phyloP scores from a whole-genome alignment of 2,329 filamentous ascomycete genomes.

The Epichloe festucae region DNA sequence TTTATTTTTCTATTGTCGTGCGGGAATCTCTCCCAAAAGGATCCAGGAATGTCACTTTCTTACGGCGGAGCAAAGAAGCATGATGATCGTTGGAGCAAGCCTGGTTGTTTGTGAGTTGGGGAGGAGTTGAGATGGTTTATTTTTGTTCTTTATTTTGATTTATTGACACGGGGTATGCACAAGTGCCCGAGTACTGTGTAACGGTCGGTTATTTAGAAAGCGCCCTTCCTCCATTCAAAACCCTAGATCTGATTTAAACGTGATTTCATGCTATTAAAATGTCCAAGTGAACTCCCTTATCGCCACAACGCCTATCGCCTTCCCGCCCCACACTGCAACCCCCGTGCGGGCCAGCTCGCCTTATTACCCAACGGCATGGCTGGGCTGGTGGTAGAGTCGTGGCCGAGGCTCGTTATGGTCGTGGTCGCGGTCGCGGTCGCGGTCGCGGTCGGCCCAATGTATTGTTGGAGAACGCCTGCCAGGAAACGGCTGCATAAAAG shows the following conservation, averaged over 20 bases:
- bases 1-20: neutral
- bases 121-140: neutral
- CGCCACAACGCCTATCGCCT: slow-evolving; percentile 2
- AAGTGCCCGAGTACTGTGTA: slow-evolving; percentile 2
- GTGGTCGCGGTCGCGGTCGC: neutral
- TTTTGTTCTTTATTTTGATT: neutral
- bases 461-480: neutral
- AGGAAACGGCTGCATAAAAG: neutral
- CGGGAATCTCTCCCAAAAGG: neutral
- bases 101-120: neutral
- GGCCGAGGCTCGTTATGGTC: neutral
- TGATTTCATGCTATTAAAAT: slow-evolving; percentile 4
- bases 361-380: neutral
- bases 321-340: neutral
- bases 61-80: neutral
- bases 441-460: neutral
- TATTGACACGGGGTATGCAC: slow-evolving; percentile 1
- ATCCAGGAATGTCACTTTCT: neutral
- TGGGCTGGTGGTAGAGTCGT: neutral
- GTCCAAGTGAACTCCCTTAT: slow-evolving; percentile 3
- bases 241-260: slow-evolving; percentile 19
- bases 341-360: neutral
- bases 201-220: slow-evolving; percentile 18
- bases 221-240: slow-evolving; percentile 19
- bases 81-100: neutral